Evolutionary conservation across 2,329 filamentous ascomycete species (phyloP).

Genomic region (Madurella fahalii): DNA sequence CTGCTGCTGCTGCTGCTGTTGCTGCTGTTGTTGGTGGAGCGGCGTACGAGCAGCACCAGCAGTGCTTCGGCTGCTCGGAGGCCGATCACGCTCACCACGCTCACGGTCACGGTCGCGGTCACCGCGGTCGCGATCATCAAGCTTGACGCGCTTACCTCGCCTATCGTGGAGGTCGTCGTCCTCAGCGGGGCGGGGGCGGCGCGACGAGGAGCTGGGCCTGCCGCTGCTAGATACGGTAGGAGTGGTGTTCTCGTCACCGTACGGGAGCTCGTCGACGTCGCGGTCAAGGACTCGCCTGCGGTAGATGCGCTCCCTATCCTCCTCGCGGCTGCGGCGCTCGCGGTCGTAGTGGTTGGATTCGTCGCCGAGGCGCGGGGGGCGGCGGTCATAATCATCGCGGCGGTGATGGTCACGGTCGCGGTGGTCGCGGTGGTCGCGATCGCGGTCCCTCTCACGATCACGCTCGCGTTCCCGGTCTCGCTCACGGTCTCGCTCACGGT

Average conservation of each 20-base stretch:
- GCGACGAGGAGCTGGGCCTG: slow-evolving; percentile 45
- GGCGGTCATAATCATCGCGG: slow-evolving; percentile 45
- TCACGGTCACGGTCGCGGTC: slow-evolving; percentile 23
- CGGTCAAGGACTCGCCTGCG: slow-evolving; percentile 70
- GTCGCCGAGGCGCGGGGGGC: slow-evolving; percentile 52
- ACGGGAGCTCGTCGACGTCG: slow-evolving; percentile 82
- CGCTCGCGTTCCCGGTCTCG: slow-evolving; percentile 40
- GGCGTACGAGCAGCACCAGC: slow-evolving; percentile 41
- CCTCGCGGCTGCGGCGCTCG: slow-evolving; percentile 81
- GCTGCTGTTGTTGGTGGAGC: slow-evolving; percentile 38
- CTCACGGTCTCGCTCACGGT: slow-evolving; percentile 33
- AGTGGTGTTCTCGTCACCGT: slow-evolving; percentile 62
- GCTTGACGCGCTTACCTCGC: slow-evolving; percentile 56
- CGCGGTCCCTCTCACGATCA: slow-evolving; percentile 33
- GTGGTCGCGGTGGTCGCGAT: slow-evolving; percentile 32
- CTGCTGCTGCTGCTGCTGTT: slow-evolving; percentile 37
- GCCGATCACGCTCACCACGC: slow-evolving; percentile 49
- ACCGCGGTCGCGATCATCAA: slow-evolving; percentile 43
- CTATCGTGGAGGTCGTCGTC: slow-evolving; percentile 67
- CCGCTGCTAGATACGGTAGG: slow-evolving; percentile 20
- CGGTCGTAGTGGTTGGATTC: slow-evolving; percentile 70
- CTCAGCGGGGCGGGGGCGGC: slow-evolving; percentile 73
- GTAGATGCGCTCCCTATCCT: slow-evolving; percentile 84
- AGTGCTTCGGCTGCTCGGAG: slow-evolving; percentile 43
- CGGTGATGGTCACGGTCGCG: slow-evolving; percentile 39